phyloP scores from a whole-genome alignment of 2,329 filamentous ascomycete genomes.

The Neocucurbitaria cava region DNA sequence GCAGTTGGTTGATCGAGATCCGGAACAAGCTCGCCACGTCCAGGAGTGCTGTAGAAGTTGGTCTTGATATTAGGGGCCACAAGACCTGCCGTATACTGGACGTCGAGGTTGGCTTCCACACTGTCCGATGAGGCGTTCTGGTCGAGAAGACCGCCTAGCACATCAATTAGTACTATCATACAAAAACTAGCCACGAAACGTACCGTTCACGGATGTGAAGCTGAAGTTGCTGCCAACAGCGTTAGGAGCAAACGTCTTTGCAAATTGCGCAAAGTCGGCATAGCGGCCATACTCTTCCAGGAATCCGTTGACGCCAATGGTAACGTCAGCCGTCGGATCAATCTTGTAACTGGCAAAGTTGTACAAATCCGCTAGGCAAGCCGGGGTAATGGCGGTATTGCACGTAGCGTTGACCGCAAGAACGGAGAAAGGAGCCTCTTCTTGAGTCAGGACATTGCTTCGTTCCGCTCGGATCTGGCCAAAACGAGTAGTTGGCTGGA shows the following conservation, averaged over 20 bases:
- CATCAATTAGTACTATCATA: constrained; percentile 3
- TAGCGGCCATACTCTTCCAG: constrained; percentile 59
- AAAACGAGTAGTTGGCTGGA: constrained; percentile 72
- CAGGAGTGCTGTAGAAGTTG: constrained; percentile 57
- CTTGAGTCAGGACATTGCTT: constrained; percentile 43
- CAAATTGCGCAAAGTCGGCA: constrained; percentile 54
- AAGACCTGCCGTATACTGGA: constrained; percentile 57
- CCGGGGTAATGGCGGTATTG: constrained; percentile 54
- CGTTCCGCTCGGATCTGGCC: constrained; percentile 57
- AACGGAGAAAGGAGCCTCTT: constrained; percentile 25
- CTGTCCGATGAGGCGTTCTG: constrained; percentile 49
- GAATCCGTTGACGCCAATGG: constrained; percentile 56
- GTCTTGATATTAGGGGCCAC: constrained; percentile 51
- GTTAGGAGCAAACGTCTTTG: constrained; percentile 47
- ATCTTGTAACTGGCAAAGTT: constrained; percentile 51
- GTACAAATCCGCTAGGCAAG: constrained; percentile 58
- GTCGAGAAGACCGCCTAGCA: constrained; percentile 36
- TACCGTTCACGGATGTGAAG: constrained; percentile 53
- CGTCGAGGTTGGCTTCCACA: constrained; percentile 59
- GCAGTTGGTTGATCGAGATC: constrained; percentile 55
- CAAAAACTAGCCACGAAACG: constrained; percentile 12
- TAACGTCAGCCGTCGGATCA: constrained; percentile 44
- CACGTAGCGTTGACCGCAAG: constrained; percentile 48
- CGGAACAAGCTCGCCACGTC: constrained; percentile 55
- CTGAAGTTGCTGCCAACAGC: constrained; percentile 54